These are phyloP conservation scores for Diaporthe longicolla DNA, from an alignment of 2,329 filamentous ascomycete genomes.

Conservation along the genomic window DNA sequence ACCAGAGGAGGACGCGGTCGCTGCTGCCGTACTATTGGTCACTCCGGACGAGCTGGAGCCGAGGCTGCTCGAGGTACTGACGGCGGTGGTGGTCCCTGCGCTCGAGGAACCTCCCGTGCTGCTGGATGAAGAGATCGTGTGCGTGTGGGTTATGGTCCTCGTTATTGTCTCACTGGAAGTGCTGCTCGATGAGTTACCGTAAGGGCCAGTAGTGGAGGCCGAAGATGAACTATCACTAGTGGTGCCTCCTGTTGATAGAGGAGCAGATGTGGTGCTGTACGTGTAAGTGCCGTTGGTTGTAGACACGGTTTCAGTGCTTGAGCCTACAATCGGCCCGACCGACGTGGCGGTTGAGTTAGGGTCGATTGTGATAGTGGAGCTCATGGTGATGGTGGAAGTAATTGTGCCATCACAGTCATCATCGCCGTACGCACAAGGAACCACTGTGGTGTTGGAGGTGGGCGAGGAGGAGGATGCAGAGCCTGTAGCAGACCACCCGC, in stretches of 20 bases:
- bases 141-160: conserved; percentile 7
- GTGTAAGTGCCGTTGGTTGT: conserved; percentile 4
- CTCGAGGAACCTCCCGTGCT: conserved; percentile 8
- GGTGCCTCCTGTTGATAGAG: conserved; percentile 10
- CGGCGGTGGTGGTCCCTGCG: conserved; percentile 2
- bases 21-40: conserved; percentile 26
- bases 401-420: conserved; percentile 20
- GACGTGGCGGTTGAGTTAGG: conserved; percentile 18
- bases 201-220: background rate
- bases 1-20: conserved; percentile 7
- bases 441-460: background rate
- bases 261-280: conserved; percentile 7
- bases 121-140: background rate
- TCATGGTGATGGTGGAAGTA: conserved; percentile 28
- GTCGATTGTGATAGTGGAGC: conserved; percentile 5
- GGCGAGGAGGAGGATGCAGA: conserved; percentile 21
- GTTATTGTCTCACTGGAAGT: conserved; percentile 11
- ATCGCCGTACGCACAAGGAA: conserved; percentile 18
- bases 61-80: background rate
- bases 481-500: conserved; percentile 35
- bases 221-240: conserved; percentile 6
- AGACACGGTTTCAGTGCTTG: conserved; percentile 1
- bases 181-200: conserved; percentile 9
- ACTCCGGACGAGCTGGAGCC: conserved; percentile 17
- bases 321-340: background rate